Evolutionary conservation across 2,329 filamentous ascomycete species (phyloP), one percentile per base, ranked within the genome.

Genomic region (Penicillium sp.): DNA sequence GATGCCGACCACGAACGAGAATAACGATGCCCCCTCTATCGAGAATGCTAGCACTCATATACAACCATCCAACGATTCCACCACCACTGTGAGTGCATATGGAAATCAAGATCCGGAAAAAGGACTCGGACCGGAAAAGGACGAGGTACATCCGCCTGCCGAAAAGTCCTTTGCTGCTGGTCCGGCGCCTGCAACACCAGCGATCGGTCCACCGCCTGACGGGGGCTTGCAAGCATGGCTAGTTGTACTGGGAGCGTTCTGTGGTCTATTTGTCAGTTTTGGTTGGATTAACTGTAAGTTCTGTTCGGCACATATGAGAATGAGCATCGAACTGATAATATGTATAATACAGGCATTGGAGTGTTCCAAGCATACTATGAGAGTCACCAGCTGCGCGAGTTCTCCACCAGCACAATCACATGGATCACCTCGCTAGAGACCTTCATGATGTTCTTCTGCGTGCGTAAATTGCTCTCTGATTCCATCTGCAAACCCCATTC

Each of bases 371-470:
- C 79, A 18, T 84, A 84, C 64, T 86, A 86, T 61, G 71, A 83
- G 57, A 74, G 67, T 7, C 70, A 78, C 7, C 75, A 79, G 16
- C 69, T 86, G 2, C 66, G 61, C 6, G 45, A 73, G 2, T 81
- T 82, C 58, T 80, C 81, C 0, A 64, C 80, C 1, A 82, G 79
- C 51, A 80, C 79, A 0, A 74, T 86, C n/a, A 74, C 83, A n/a
- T 86, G 83, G 84, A 85, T 86, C 43, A 77, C 81, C 0, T 82
- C 81, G 0, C 66, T 85, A 5, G 61, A 67, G 36, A 61, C 61
- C 8, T 67, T 67, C 29, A 53, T 65, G 14, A 66, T 67, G 64
- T 66, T 66, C 50, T 61, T 63, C n/a, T 60, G 58, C 14, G 63
- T 64, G 42, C 10, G 58, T 46, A 48, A 42, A 29, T 29, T 27